Evolutionary conservation across 768 basidiomycete genomes (phyloP), one percentile per base, ranked within the genome.

Genomic region (Phaeotremella skinneri): DNA sequence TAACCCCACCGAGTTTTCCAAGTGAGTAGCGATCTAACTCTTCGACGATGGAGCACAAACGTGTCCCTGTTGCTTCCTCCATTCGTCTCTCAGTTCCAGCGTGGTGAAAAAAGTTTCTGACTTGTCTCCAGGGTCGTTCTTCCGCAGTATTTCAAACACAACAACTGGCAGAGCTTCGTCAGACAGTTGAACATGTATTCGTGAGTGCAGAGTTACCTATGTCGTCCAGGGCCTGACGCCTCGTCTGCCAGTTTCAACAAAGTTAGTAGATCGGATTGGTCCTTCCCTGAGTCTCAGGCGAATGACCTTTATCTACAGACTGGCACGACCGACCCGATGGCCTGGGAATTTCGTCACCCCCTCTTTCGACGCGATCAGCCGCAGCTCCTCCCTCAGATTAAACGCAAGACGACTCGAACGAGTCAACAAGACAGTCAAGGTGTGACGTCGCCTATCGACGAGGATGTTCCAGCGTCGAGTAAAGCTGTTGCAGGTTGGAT

Each of bases 111-210:
- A 34, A 6, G 31, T 13, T 48, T 31, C 20, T 32, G 0, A 4
- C 31, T n/a, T 21, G 25, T n/a, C n/a, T 45, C 23, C 49, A 75
- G 75, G 61, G 39, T 55, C 9, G 67, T 96, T 30, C 84, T 98
- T 5, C 90, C 90, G 2, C 84, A 86, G 42, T 98, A 88, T 86
- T 99, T 97, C 85, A 99, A 99, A 76, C 96, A 98, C 79, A 86
- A 88, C 61, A 96, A 94, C 76, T 98, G 96, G 78, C 84, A 85
- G 57, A 89, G 87, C 31, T 96, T 96, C 68, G 91, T 93, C 17
- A 83, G 91, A 14, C 91, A 96, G 73, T 82, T 93, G 65, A 96
- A 93, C 81, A 92, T 92, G 89, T 96, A 93, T 77, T 90, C 90
- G 55, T 91, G 59, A 68, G 71, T 70, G 11, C 17, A 16, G 27